These are phyloP conservation scores for Anthostomella pinea DNA, from an alignment of 2,329 filamentous ascomycete species.

Conservation along the genomic window DNA sequence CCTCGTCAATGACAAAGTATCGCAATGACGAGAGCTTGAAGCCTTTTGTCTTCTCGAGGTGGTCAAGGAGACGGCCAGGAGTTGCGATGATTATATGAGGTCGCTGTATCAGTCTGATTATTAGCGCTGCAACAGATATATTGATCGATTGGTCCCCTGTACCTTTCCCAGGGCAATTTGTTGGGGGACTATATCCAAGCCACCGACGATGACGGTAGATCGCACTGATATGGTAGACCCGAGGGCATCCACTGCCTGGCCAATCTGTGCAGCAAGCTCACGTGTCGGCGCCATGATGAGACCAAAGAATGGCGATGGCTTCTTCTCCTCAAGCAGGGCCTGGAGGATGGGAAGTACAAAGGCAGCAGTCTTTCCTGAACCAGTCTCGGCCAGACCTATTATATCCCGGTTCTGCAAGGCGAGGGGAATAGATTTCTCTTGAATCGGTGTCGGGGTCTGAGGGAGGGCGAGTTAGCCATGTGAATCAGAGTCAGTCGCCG, in stretches of 20 bases:
- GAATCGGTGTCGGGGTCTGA: conserved; percentile 90
- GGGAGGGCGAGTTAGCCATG: too few species aligned
- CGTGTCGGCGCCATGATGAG: conserved; percentile 89
- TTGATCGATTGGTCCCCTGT: too few species aligned
- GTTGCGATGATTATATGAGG: conserved; percentile 93
- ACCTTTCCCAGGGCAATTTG: conserved; percentile 81
- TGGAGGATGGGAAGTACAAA: conserved; percentile 93
- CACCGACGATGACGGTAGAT: conserved; percentile 83
- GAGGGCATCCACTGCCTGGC: conserved; percentile 81
- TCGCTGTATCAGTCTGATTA: conserved; percentile 43
- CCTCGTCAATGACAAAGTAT: conserved; percentile 93
- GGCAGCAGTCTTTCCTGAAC: conserved; percentile 92
- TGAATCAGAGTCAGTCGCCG: too few species aligned
- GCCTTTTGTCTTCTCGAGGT: conserved; percentile 94
- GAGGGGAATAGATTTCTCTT: conserved; percentile 76
- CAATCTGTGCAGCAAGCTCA: conserved; percentile 90
- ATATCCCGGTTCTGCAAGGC: conserved; percentile 81
- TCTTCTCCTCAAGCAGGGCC: conserved; percentile 70
- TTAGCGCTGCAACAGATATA: neutral
- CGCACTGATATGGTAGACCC: conserved; percentile 85
- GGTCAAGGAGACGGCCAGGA: conserved; percentile 83
- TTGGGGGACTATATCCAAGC: conserved; percentile 94
- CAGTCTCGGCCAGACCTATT: conserved; percentile 92
- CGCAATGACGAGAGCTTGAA: conserved; percentile 81
- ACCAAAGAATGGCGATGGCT: conserved; percentile 81